phyloP scores from a whole-genome alignment of 2,329 filamentous ascomycete species.

The Dothideomycetidae sp. region DNA sequence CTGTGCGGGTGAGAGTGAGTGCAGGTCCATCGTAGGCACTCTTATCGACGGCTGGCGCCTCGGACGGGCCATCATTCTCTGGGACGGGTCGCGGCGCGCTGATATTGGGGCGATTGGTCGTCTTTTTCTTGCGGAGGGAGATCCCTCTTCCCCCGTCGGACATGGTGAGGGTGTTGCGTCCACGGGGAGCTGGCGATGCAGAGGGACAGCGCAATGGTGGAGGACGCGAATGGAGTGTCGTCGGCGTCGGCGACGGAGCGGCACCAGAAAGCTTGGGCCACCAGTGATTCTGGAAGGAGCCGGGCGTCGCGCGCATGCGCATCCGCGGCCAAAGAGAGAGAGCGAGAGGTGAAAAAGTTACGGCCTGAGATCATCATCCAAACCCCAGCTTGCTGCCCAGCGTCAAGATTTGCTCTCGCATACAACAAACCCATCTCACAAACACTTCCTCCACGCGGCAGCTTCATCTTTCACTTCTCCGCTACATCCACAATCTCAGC shows the following conservation, averaged over 20 bases:
- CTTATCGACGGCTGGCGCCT: conserved; percentile 12
- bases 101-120: conserved; percentile 40
- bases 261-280: background rate
- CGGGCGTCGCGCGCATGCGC: too few species aligned
- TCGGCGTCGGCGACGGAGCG: background rate
- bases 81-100: conserved; percentile 44
- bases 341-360: background rate
- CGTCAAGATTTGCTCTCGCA: background rate
- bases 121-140: conserved; percentile 49
- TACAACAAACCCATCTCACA: background rate
- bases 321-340: too few species aligned
- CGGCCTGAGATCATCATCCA: background rate
- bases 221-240: background rate
- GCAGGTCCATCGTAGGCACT: conserved; percentile 23
- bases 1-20: conserved; percentile 7
- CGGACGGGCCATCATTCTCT: conserved; percentile 12
- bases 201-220: background rate
- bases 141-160: conserved; percentile 42
- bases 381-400: background rate
- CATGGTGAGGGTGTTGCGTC: conserved; percentile 14
- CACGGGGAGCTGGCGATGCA: background rate
- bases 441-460: background rate
- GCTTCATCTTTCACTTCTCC: background rate
- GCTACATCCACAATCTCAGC: background rate
- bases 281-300: background rate